These are phyloP conservation scores for Nidularia sp. DNA, from an alignment of 768 basidiomycete genomes.

Conservation along the genomic window DNA sequence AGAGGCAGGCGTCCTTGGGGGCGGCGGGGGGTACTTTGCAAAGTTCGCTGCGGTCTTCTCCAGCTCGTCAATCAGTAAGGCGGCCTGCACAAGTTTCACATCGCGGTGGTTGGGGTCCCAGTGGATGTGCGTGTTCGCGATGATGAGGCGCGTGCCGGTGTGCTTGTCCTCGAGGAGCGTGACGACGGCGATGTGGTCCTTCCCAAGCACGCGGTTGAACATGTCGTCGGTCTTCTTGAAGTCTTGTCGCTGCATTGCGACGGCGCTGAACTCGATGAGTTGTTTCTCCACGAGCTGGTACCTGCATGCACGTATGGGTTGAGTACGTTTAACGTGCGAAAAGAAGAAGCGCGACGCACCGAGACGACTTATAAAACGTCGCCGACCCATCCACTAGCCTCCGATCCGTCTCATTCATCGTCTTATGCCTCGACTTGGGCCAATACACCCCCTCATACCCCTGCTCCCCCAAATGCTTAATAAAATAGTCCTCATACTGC, in stretches of 20 bases:
- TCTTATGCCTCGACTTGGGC: slow-evolving; percentile 91
- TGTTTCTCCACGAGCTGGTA: slow-evolving; percentile 93
- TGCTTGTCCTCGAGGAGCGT: slow-evolving; percentile 82
- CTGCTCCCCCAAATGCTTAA: slow-evolving; percentile 60
- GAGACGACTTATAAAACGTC: slow-evolving; percentile 86
- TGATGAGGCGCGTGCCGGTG: slow-evolving; percentile 83
- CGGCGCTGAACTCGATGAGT: slow-evolving; percentile 87
- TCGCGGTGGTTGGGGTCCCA: slow-evolving; percentile 94
- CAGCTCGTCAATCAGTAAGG: slow-evolving; percentile 86
- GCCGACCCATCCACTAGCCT: slow-evolving; percentile 94
- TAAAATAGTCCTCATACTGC: slow-evolving; percentile 90
- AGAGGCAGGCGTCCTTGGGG: slow-evolving; percentile 33
- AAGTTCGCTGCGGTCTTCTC: slow-evolving; percentile 87
- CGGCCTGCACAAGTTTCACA: slow-evolving; percentile 97
- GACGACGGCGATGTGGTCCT: slow-evolving; percentile 90
- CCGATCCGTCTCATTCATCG: slow-evolving; percentile 84
- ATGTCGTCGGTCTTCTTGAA: slow-evolving; percentile 98
- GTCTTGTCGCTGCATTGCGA: slow-evolving; percentile 90
- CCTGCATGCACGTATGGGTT: slow-evolving; percentile 30
- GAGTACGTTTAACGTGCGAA: slow-evolving; percentile 7
- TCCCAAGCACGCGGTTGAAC: slow-evolving; percentile 97
- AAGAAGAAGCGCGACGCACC: slow-evolving; percentile 47
- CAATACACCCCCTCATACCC: slow-evolving; percentile 92
- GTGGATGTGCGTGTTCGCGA: slow-evolving; percentile 87
- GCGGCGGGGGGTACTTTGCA: slow-evolving; percentile 70